These are phyloP conservation scores for Boletus edulis DNA, from an alignment of 768 basidiomycete genomes.

Conservation along the genomic window DNA sequence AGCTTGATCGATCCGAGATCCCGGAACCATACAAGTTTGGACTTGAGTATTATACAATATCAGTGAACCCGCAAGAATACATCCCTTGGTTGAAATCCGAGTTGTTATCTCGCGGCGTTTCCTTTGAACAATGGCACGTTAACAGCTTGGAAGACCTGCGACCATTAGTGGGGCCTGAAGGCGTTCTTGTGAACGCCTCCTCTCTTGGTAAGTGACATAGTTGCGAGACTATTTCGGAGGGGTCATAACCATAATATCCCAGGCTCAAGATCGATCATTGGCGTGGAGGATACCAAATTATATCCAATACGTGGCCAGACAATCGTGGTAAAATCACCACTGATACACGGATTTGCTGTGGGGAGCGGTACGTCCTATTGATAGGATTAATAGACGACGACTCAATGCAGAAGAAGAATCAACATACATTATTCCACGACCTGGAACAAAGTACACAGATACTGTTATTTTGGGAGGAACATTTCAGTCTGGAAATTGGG, in stretches of 20 bases:
- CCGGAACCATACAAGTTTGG: conserved; percentile 37
- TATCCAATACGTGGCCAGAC: conserved; percentile 86
- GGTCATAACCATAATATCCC: not conserved
- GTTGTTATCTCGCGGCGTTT: conserved; percentile 38
- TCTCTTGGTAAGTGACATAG: conserved; percentile 43
- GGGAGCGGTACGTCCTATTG: conserved; percentile 22
- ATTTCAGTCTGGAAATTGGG: conserved; percentile 48
- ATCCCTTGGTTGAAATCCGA: conserved; percentile 46
- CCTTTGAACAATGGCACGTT: conserved; percentile 42
- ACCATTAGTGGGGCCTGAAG: conserved; percentile 33
- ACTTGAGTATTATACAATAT: conserved; percentile 44
- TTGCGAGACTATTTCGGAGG: not conserved
- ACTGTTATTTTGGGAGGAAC: conserved; percentile 58
- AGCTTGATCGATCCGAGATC: conserved; percentile 33
- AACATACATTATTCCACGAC: conserved; percentile 65
- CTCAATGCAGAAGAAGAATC: conserved; percentile 25
- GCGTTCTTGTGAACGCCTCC: conserved; percentile 55
- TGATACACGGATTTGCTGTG: conserved; percentile 40
- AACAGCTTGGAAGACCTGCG: conserved; percentile 46
- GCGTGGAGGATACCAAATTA: conserved; percentile 73
- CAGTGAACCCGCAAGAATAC: conserved; percentile 50
- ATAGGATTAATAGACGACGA: conserved; percentile 12
- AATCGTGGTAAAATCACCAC: conserved; percentile 69
- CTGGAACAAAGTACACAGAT: conserved; percentile 40
- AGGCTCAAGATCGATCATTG: conserved; percentile 73